Evolutionary conservation across 768 basidiomycete genomes (phyloP), one percentile per base, ranked within the genome.

Genomic region (Wakefieldia striispora): DNA sequence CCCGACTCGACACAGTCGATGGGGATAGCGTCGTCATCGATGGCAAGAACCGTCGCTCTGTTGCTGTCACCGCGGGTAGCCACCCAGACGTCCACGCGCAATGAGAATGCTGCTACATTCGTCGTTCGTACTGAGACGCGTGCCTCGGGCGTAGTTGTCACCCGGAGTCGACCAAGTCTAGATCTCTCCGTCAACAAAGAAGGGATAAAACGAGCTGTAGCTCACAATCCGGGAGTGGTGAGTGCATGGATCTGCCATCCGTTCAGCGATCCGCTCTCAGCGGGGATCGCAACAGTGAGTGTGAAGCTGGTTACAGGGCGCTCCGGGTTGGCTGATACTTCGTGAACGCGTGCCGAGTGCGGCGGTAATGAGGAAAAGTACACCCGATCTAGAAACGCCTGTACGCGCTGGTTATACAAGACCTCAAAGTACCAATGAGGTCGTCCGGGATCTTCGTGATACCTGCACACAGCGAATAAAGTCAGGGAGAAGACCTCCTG

Each of bases 371-470:
- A 57, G n/a, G 49, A 40, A 34, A 51, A 55, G 36, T 50, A 53
- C 27, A 67, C 51, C 0, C 63, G 51, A 26, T 81, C 72, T 40
- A 93, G 52, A 63, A 91, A 92, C 0, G 57, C 54, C 45, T 78
- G 70, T 2, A 88, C 85, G 17, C 68, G 65, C 11, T 73, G 61
- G 51, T 81, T 86, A 33, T 70, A 67, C 40, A 93, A 72, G 23
- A 88, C 70, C 3, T 72, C 65, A 3, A 75, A 65, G 63, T 87
- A 92, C 85, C 88, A 93, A 62, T 93, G 91, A 3, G 73, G 74
- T 57, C 79, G 61, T 8, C 77, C 76, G 2, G 74, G 66, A 43
- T 85, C 84, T 67, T 93, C 91, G 16, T 74, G 68, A 54, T 79
- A 79, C 16, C 84, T 88, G 47, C 4, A 17, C n/a, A n/a, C 19